These are phyloP conservation scores for Leucocoprinus sp. DNA, from an alignment of 768 basidiomycete species.

Conservation along the genomic window DNA sequence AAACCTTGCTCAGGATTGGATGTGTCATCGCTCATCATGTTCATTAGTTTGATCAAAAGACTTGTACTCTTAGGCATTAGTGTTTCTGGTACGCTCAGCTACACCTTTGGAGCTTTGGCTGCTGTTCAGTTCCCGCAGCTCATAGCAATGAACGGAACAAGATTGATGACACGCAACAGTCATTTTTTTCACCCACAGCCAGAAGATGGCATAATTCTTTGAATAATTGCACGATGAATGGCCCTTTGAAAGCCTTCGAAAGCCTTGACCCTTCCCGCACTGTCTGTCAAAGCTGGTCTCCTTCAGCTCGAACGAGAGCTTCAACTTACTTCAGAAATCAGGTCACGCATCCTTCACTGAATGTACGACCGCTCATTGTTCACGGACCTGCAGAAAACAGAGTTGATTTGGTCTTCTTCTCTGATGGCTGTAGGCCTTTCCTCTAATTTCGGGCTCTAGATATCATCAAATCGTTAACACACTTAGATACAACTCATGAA, in stretches of 20 bases:
- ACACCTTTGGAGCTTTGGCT: background rate
- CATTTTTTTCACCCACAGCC: background rate
- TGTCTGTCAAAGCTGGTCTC: constrained; percentile 2
- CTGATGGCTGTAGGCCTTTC: constrained; percentile 61
- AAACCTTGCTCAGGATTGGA: background rate
- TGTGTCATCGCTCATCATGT: background rate
- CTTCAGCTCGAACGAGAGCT: background rate
- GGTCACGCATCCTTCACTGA: constrained; percentile 32
- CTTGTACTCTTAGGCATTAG: constrained; percentile 1
- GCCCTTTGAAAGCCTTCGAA: background rate
- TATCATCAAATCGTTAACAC: background rate
- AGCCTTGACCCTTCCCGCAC: background rate
- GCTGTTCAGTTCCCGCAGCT: background rate
- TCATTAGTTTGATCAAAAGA: background rate
- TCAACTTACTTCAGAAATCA: background rate
- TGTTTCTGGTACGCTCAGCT: constrained; percentile 7
- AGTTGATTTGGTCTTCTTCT: constrained; percentile 69
- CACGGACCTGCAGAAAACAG: constrained; percentile 61
- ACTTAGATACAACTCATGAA: constrained; percentile 47
- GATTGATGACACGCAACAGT: background rate
- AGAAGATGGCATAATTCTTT: background rate
- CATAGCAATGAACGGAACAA: background rate
- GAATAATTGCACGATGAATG: constrained; percentile 5
- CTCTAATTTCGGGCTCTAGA: background rate
- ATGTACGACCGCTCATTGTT: constrained; percentile 46